Evolutionary conservation across 2,329 filamentous ascomycete genomes (phyloP).

Genomic region (Colletotrichum endophyticum): DNA sequence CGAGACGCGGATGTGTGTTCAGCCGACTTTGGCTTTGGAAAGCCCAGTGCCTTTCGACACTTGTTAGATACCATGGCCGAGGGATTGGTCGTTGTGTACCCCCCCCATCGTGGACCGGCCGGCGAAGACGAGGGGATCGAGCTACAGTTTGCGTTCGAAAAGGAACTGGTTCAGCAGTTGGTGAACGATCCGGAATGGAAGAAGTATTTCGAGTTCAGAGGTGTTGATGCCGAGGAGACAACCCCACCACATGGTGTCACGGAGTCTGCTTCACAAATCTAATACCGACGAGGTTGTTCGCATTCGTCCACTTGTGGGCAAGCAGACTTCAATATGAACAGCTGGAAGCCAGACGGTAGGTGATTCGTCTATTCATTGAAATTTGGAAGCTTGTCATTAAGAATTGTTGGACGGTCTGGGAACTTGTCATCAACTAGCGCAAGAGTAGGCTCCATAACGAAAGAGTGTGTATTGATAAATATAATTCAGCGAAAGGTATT

Average conservation of each 20-base stretch:
- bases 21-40: conserved; percentile 40
- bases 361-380: background rate
- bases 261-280: background rate
- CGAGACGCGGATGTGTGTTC: conserved; percentile 32
- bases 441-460: background rate
- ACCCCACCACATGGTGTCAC: background rate
- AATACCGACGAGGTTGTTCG: rapidly evolving
- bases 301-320: background rate
- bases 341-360: background rate
- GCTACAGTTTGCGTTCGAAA: conserved; percentile 39
- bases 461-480: background rate
- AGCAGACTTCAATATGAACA: background rate
- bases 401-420: background rate
- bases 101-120: conserved; percentile 26
- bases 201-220: conserved; percentile 41
- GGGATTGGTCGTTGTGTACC: conserved; percentile 34
- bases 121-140: conserved; percentile 39
- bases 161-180: conserved; percentile 31
- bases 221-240: conserved; percentile 29
- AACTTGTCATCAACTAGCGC: background rate
- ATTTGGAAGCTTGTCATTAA: background rate
- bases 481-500: background rate
- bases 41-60: conserved; percentile 35
- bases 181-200: conserved; percentile 38
- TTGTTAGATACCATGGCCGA: conserved; percentile 32